A percentile compares a stretch with the other conserved stretches of the same genome.
Conservation (phyloP, 148 eudicot species). For the Persicaria maculosa region DNA sequence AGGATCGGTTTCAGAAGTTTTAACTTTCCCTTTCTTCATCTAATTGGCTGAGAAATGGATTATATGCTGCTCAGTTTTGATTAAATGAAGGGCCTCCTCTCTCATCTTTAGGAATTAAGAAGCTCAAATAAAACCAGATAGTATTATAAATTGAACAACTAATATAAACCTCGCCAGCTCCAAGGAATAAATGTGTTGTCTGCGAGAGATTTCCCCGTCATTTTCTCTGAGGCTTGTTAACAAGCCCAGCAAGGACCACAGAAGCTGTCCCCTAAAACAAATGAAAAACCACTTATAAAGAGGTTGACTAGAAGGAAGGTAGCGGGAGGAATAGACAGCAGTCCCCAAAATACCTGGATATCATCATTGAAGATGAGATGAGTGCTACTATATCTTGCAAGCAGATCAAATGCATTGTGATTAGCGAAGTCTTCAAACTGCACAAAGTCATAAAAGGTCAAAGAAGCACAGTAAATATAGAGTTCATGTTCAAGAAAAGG, state of each 20-base stretch:
- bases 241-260: constrained; percentile 86
- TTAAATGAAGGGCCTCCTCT: too few species aligned
- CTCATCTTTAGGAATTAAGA: not conserved
- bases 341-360: constrained; percentile 58
- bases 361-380: constrained; percentile 98
- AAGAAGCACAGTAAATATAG: not conserved
- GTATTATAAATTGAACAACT: not conserved
- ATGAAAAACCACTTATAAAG: not conserved
- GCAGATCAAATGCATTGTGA: constrained; percentile 89
- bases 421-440: too few species aligned
- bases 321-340: not conserved
- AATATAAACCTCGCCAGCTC: constrained; percentile 89
- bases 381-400: constrained; percentile 66
- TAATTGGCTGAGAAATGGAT: not conserved
- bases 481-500: not conserved
- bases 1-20: not conserved
- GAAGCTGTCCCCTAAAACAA: constrained; percentile 86
- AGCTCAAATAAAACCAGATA: not conserved
- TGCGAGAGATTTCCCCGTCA: constrained; percentile 67
- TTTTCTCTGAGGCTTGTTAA: constrained; percentile 63
- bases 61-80: not conserved
- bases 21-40: not conserved
- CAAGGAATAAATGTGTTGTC: constrained; percentile 86
- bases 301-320: not conserved
- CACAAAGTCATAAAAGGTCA: constrained; percentile 14